Evolutionary conservation across 139 green algal species (phyloP).

Genomic region (Chlorella sorokiniana): DNA sequence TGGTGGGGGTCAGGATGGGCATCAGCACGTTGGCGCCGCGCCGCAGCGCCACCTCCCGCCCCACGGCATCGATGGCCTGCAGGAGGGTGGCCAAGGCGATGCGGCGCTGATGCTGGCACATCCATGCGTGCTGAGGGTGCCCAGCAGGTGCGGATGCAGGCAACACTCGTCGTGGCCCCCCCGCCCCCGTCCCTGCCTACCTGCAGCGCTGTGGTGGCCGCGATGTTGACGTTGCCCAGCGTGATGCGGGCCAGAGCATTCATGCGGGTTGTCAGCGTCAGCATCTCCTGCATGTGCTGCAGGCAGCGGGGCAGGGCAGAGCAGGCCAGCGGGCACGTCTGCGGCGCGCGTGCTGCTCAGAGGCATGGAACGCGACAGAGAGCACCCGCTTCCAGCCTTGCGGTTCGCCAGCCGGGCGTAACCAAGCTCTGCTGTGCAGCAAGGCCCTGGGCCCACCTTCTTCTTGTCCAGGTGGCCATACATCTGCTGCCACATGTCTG

Average conservation of each 20-base stretch:
- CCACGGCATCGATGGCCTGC: constrained; percentile 67
- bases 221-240: constrained; percentile 68
- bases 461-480: constrained; percentile 52
- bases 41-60: constrained; percentile 67
- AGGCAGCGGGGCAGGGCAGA: too few relatives aligned
- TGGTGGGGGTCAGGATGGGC: constrained; percentile 74
- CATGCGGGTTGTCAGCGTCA: constrained; percentile 68
- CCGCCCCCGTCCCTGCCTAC: not conserved
- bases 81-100: not conserved
- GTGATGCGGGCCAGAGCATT: constrained; percentile 68
- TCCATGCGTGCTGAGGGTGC: not conserved
- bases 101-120: not conserved
- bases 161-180: not conserved
- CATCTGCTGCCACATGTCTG: constrained; percentile 51
- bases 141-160: not conserved
- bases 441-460: not conserved
- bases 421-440: too few relatives aligned
- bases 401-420: too few relatives aligned
- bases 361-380: too few relatives aligned
- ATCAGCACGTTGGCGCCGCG: constrained; percentile 72
- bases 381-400: too few relatives aligned
- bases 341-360: too few relatives aligned
- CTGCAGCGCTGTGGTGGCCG: constrained; percentile 67
- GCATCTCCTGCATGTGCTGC: constrained; percentile 72
- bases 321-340: too few relatives aligned